Evolutionary conservation across 164 flowering plant genomes (phyloP), one percentile per base, ranked within the genome.

Genomic region (Nymphaea thermarum): DNA sequence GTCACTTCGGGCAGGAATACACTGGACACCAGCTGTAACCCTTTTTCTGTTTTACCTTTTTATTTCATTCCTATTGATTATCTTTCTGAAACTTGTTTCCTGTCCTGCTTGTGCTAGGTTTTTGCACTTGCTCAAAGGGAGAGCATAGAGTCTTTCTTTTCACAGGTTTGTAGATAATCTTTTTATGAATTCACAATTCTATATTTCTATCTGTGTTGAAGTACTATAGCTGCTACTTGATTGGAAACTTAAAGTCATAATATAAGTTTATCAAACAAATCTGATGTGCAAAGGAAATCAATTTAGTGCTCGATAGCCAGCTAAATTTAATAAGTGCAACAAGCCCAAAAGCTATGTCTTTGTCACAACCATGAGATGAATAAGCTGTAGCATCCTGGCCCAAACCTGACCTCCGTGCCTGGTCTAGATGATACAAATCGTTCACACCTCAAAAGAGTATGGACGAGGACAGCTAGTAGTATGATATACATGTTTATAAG

Each of bases 121-220:
- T 94, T 94, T 74, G 90, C 92, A 42, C 80, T 75, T 77, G 98
- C 98, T 71, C 98, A 94, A 73, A 88, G 74, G 76, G 97, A 94
- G 71, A 86, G 85, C 70, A 84, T 91, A 25, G 97, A 94, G 79
- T 86, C 98, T 70, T 88, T 94, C 80, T 84, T 89, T 74, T 91
- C 97, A 59, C 98, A 94, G 97, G 98, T 91, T 64, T 67, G 79
- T 4, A 42, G 14, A 57, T 25, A 36, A n/a, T 17, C 64, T 7
- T 61, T 61, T 8, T 36, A n/a, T 61, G 64, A 10, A 2, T 14
- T 0, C 14, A 15, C 4, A 4, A 43, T 7, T 6, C 7, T 47
- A 2, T 47, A 6, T 47, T 47, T 2, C 55, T 47, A 6, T 47
- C 5, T 47, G 12, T 47, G 12, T 47, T 47, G 55, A 47, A 47